A percentile compares a stretch with the other conserved stretches of the same genome.
These are phyloP conservation scores for Podochytrium sp. DNA, from an alignment of 192 early-diverging fungal genomes.

Conservation along the genomic window DNA sequence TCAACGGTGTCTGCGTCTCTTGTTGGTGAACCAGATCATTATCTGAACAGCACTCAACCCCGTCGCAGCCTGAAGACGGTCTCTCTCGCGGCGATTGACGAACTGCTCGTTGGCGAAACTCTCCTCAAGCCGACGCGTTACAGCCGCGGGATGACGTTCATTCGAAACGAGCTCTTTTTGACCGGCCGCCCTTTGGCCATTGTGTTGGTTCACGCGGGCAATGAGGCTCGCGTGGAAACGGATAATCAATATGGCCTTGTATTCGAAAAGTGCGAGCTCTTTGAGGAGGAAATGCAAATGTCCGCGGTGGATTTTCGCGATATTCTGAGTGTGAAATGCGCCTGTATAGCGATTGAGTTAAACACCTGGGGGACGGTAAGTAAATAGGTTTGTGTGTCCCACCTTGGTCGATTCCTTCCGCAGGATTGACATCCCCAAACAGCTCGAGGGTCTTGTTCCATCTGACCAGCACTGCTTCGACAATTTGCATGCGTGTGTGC, in stretches of 20 bases:
- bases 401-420: neutral
- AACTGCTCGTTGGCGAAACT: slow-evolving; percentile 9
- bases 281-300: slow-evolving; percentile 13
- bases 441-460: slow-evolving; percentile 11
- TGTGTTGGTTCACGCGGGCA: slow-evolving; percentile 20
- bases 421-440: neutral
- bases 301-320: slow-evolving; percentile 9
- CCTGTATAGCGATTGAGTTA: neutral
- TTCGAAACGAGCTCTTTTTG: neutral
- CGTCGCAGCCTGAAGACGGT: slow-evolving; percentile 14
- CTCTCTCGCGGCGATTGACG: neutral
- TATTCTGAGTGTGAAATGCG: neutral
- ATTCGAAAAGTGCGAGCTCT: slow-evolving; percentile 11
- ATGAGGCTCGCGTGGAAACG: slow-evolving; percentile 25
- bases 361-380: neutral
- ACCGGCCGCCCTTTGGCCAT: neutral
- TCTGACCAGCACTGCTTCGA: neutral
- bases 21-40: slow-evolving; percentile 32
- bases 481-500: neutral
- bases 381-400: neutral
- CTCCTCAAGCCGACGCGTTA: slow-evolving; percentile 10
- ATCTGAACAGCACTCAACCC: slow-evolving; percentile 14
- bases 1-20: slow-evolving; percentile 18
- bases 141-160: slow-evolving; percentile 4
- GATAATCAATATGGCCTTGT: slow-evolving; percentile 8